These are phyloP conservation scores for Candida qinlingensis DNA, from an alignment of 805 yeast species.

Conservation along the genomic window DNA sequence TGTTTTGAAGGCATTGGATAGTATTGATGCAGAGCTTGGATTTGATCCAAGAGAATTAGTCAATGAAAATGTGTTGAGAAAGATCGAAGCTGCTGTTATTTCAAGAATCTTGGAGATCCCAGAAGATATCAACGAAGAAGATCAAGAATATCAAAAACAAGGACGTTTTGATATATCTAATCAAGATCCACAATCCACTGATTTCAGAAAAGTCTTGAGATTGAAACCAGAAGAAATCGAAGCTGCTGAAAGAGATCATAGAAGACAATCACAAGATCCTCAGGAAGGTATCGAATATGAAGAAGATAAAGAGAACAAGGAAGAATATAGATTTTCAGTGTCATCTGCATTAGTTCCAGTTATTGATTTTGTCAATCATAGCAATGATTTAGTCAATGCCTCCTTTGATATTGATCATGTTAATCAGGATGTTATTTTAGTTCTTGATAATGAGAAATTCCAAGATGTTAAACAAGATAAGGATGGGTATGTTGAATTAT, in stretches of 20 bases:
- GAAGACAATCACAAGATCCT: not conserved
- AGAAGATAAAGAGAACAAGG: not conserved
- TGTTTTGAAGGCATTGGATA: constrained; percentile 16
- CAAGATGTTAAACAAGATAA: not conserved
- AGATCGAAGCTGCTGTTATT: constrained; percentile 40
- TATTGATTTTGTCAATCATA: constrained; percentile 65
- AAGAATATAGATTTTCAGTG: constrained; percentile 36
- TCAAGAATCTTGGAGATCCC: constrained; percentile 69
- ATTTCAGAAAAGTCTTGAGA: constrained; percentile 5
- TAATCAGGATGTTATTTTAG: constrained; percentile 39
- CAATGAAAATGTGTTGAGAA: constrained; percentile 13
- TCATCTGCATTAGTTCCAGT: constrained; percentile 59
- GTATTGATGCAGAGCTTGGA: constrained; percentile 25
- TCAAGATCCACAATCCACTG: constrained; percentile 4
- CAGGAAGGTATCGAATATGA: not conserved
- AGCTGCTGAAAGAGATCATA: not conserved
- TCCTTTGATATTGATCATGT: constrained; percentile 53
- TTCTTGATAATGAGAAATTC: constrained; percentile 15
- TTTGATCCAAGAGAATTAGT: constrained; percentile 7
- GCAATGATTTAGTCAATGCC: constrained; percentile 39
- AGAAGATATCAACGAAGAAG: constrained; percentile 14
- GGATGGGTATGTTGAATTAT: constrained; percentile 29
- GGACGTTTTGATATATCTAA: constrained; percentile 5
- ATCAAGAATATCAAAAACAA: not conserved
- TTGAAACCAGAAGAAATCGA: not conserved